Evolutionary conservation across 169 alveolate genomes (phyloP), one percentile per base, ranked within the genome.

Genomic region (Cryptosporidium ryanae): DNA sequence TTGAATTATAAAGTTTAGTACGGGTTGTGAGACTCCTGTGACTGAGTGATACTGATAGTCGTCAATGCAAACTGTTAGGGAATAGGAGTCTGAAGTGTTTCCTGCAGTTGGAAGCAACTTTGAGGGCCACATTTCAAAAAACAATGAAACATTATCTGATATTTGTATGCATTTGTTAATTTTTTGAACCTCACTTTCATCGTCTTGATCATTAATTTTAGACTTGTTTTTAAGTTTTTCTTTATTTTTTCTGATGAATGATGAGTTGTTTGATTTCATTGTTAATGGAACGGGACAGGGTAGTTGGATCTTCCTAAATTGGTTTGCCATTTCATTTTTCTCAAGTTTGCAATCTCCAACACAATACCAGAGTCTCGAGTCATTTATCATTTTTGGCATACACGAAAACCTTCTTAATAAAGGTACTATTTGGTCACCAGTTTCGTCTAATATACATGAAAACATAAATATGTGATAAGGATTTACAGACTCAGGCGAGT

Each of bases 211-310:
- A n/a, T 46, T 25, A 21, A 27, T 49, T 10, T 31, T 46, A 27
- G 29, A 29, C 25, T 27, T 29, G 15, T 48, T 25, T 0, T 48
- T 23, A 49, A 48, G 65, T 21, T 66, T 29, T 25, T 44, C 46
- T 21, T 43, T 49, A 13, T 34, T 17, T 27, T 44, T 68, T 65
- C 83, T 50, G 18, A 68, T 55, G 38, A 50, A 64, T 1, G 67
- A 31, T 17, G 83, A 68, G 29, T 68, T 68, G 3, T 27, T 29
- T 52, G 87, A 59, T 8, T 55, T 76, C 87, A 76, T 76, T 8
- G 63, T 38, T 21, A 52, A 65, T 15, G 87, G 87, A n/a, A 76
- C 44, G 43, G 87, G 87, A 6, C 87, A 76, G 34, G 87, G 87
- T 12, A 76, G 38, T 13, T 55, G 49, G 8, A 76, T 76, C 25